These are phyloP conservation scores for Tympanopsis confertula DNA, from an alignment of 2,329 filamentous ascomycete species.

Conservation along the genomic window DNA sequence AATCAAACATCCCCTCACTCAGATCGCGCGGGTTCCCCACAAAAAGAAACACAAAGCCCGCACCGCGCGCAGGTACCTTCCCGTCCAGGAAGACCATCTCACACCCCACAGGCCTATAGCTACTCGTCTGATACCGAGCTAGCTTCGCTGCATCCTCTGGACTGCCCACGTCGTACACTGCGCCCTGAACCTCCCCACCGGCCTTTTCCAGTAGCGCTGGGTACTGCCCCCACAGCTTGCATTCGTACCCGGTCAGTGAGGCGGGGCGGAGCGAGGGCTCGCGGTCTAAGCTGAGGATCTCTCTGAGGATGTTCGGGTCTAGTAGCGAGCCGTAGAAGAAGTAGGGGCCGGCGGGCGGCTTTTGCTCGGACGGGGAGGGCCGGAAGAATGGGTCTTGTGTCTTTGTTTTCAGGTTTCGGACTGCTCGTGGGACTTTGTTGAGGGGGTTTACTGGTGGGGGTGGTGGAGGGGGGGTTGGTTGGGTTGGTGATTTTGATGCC, in stretches of 20 bases:
- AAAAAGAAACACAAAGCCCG: background rate
- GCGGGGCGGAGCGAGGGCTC: conserved; percentile 10
- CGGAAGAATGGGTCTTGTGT: too few relatives aligned
- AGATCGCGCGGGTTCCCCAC: conserved; percentile 8
- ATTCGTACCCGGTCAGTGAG: conserved; percentile 11
- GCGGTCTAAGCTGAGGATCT: conserved; percentile 10
- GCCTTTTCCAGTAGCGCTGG: conserved; percentile 8
- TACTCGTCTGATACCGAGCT: background rate
- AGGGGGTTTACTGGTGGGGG: too few relatives aligned
- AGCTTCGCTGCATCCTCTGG: conserved; percentile 7
- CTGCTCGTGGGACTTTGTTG: too few relatives aligned
- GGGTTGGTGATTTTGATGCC: too few relatives aligned
- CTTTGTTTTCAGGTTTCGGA: too few relatives aligned
- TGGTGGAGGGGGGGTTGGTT: too few relatives aligned
- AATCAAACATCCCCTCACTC: conserved; percentile 11
- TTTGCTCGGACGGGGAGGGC: too few relatives aligned
- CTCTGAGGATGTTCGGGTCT: conserved; percentile 13
- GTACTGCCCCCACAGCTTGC: conserved; percentile 16
- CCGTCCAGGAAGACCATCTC: background rate
- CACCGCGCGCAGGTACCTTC: background rate
- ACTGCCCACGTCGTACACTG: conserved; percentile 10
- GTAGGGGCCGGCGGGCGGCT: conserved; percentile 13
- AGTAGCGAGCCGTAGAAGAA: conserved; percentile 24
- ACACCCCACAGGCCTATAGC: background rate
- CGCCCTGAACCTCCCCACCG: conserved; percentile 9